Percentiles rank a stretch among this genome's conserved stretches.
These are phyloP conservation scores for Colletotrichum trifolii DNA, from an alignment of 2,329 filamentous ascomycete genomes.

Conservation along the genomic window DNA sequence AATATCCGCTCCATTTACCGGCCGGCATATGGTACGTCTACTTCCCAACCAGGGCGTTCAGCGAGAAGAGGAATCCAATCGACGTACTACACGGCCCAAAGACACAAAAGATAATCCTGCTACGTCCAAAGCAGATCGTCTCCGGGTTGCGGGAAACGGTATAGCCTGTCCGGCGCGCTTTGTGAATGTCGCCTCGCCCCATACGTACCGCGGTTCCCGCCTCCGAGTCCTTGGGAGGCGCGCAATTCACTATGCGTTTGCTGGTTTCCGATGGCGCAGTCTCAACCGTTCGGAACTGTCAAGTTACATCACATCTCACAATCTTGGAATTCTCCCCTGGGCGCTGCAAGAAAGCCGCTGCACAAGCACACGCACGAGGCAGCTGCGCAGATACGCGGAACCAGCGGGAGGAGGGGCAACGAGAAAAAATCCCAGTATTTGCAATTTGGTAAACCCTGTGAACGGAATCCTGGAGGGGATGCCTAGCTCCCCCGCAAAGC, in stretches of 20 bases:
- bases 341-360: neutral
- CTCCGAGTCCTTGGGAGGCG: constrained; percentile 1
- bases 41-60: no score
- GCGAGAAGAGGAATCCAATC: no score
- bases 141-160: no score
- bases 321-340: constrained; percentile 1
- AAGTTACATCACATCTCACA: neutral
- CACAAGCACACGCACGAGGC: constrained; percentile 16
- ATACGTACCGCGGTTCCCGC: no score
- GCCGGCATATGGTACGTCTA: no score
- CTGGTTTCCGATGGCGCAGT: constrained; percentile 1
- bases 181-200: no score
- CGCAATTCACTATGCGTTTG: neutral
- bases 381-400: constrained; percentile 25
- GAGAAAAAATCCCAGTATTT: constrained; percentile 7
- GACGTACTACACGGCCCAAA: no score
- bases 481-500: neutral
- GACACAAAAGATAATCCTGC: no score
- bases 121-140: no score
- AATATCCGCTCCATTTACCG: no score
- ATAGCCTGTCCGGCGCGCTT: no score
- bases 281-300: neutral
- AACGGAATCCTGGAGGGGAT: neutral
- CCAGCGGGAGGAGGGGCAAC: neutral
- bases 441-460: neutral